Evolutionary conservation across 768 basidiomycete genomes (phyloP), one percentile per base, ranked within the genome.

Genomic region (Hericium coralloides): DNA sequence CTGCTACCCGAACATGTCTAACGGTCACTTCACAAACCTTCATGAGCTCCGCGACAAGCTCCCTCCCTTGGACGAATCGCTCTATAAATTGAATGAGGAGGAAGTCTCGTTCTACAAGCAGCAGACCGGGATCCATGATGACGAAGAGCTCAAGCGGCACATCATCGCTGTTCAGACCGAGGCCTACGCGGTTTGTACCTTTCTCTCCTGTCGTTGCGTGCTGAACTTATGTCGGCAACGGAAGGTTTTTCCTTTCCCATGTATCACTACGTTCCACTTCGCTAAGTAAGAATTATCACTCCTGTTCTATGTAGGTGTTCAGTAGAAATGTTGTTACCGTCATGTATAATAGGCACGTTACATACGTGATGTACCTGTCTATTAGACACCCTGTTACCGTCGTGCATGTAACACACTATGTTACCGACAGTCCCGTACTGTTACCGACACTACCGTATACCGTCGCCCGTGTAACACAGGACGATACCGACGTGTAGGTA

Each of bases 241-340:
- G 10, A 18, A 69, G 70, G 58, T 67, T n/a, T 56, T 66, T 53
- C 67, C 70, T 1, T 71, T 69, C 54, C 65, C 66, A 2, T 72
- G 70, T 49, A 70, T 72, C 52, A 62, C 65, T 6, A 49, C 51
- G 6, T 67, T 68, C 51, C 51, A 49, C 3, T 69, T 68, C 56
- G 50, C 61, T 2, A 57, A 57, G 69, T 51, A 58, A 31, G 22
- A 9, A 7, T 12, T 14, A 12, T 12, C 12, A 5, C 31, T 7
- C 31, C 31, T 31, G 31, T 31, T 31, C n/a, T n/a, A n/a, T n/a
- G n/a, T n/a, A n/a, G n/a, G n/a, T 41, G 39, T 41, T 10, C 39
- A 41, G 39, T 41, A 10, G 39, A 10, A 41, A n/a, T 10, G 12
- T n/a, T 41, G 39, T n/a, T 41, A 10, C n/a, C 39, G 12, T n/a